Conservation (phyloP, 371 early-diverging fungal species). For the Phascolomyces articulosus region DNA sequence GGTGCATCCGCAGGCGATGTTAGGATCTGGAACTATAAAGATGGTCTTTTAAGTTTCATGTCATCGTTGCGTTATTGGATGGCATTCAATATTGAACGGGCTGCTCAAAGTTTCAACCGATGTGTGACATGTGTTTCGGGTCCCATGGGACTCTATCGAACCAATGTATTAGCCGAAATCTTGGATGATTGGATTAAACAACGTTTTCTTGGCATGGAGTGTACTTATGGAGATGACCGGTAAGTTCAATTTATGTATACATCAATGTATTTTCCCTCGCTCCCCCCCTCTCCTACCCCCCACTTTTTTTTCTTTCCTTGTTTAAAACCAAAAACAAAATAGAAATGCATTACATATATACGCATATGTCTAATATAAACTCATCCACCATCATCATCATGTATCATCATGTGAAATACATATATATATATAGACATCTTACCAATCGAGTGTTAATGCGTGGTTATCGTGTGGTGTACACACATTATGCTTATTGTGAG, state of each 20-base stretch:
- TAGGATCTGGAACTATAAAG: slow-evolving; percentile 61
- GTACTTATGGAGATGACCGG: slow-evolving; percentile 74
- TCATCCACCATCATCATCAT: background rate
- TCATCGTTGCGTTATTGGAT: slow-evolving; percentile 72
- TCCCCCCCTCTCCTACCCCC: too few species aligned
- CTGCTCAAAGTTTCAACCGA: slow-evolving; percentile 65
- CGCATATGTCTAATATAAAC: too few species aligned
- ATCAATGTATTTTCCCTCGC: too few species aligned
- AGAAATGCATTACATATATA: too few species aligned
- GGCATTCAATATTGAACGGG: slow-evolving; percentile 73
- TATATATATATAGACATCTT: slow-evolving; percentile 42
- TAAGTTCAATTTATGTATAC: too few species aligned
- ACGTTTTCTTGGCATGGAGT: slow-evolving; percentile 60
- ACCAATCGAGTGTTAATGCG: slow-evolving; percentile 60
- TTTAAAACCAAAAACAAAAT: too few species aligned
- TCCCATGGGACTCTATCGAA: slow-evolving; percentile 65
- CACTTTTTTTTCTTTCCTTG: too few species aligned
- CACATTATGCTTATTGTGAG: slow-evolving; percentile 65
- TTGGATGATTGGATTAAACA: slow-evolving; percentile 66
- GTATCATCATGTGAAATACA: background rate
- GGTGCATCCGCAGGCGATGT: slow-evolving; percentile 73
- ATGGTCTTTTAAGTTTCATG: slow-evolving; percentile 56
- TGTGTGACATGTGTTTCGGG: slow-evolving; percentile 74
- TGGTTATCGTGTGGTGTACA: slow-evolving; percentile 62
- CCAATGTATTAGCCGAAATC: slow-evolving; percentile 52